Evolutionary conservation across 2,329 filamentous ascomycete species (phyloP).

Genomic region (Sphaerulina musiva): DNA sequence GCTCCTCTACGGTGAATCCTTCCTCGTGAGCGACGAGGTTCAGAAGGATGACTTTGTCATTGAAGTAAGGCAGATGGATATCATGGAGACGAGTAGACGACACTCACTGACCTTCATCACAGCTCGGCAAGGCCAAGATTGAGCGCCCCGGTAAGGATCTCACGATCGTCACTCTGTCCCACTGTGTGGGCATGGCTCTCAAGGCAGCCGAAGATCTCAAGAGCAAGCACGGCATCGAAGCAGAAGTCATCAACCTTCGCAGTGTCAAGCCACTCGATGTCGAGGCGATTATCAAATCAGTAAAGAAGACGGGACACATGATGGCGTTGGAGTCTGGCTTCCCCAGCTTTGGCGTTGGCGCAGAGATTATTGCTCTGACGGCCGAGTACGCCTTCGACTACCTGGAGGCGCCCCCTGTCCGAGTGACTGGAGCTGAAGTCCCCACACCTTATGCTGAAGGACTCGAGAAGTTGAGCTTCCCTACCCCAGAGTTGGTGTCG

Average conservation of each 20-base stretch:
- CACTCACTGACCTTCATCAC: constrained; percentile 18
- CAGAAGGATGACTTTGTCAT: constrained; percentile 96
- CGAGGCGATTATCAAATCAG: constrained; percentile 88
- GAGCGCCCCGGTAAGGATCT: constrained; percentile 93
- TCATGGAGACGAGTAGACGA: constrained; percentile 11
- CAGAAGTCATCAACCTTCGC: constrained; percentile 95
- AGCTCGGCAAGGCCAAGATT: constrained; percentile 97
- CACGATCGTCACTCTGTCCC: constrained; percentile 89
- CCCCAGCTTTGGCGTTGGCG: constrained; percentile 85
- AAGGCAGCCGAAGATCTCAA: constrained; percentile 84
- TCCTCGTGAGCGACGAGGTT: constrained; percentile 95
- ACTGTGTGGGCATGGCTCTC: constrained; percentile 88
- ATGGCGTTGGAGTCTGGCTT: constrained; percentile 92
- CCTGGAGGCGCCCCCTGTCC: constrained; percentile 85
- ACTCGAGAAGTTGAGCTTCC: constrained; percentile 93
- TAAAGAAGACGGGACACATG: constrained; percentile 96
- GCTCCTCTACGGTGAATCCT: constrained; percentile 81
- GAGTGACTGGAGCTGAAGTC: constrained; percentile 93
- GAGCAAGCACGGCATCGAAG: constrained; percentile 92
- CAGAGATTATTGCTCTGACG: constrained; percentile 86
- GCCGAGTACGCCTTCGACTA: constrained; percentile 99
- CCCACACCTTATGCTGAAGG: constrained; percentile 91
- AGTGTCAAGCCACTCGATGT: constrained; percentile 95
- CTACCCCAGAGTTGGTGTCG: constrained; percentile 79
- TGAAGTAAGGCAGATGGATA: constrained; percentile 47